Conservation (phyloP, 164 flowering plant species). For the Warburgia ugandensis region DNA sequence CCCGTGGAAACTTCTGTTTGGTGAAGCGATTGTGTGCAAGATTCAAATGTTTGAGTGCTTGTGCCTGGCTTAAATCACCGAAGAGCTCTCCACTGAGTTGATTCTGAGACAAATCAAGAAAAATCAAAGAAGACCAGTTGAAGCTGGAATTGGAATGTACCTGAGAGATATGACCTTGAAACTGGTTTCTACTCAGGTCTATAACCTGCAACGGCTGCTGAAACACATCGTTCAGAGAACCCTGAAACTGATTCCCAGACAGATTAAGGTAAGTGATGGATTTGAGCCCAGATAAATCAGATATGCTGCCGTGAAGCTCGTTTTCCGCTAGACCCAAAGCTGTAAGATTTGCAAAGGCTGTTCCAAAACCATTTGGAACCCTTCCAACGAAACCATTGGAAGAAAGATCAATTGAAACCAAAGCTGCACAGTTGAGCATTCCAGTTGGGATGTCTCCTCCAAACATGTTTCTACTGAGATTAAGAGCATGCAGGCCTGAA, state of each 20-base stretch:
- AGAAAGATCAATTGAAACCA: slow-evolving; percentile 51
- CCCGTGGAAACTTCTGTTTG: slow-evolving; percentile 36
- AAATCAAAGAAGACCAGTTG: slow-evolving; percentile 52
- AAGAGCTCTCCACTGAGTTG: slow-evolving; percentile 60
- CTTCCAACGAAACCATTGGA: slow-evolving; percentile 43
- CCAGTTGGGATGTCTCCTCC: slow-evolving; percentile 41
- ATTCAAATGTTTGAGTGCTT: slow-evolving; percentile 58
- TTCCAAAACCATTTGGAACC: slow-evolving; percentile 56
- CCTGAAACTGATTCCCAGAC: slow-evolving; percentile 61
- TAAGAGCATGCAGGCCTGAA: slow-evolving; percentile 34
- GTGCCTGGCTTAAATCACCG: slow-evolving; percentile 29
- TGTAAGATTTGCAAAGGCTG: slow-evolving; percentile 56
- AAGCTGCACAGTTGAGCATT: slow-evolving; percentile 38
- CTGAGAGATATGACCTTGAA: slow-evolving; percentile 73
- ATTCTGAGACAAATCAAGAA: slow-evolving; percentile 68
- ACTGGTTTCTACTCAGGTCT: slow-evolving; percentile 71
- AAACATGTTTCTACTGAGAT: slow-evolving; percentile 47
- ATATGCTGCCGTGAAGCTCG: slow-evolving; percentile 42
- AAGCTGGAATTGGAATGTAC: slow-evolving; percentile 44
- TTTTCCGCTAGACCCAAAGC: slow-evolving; percentile 63
- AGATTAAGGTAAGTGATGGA: slow-evolving; percentile 51
- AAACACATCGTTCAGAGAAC: slow-evolving; percentile 52
- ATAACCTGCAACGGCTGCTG: slow-evolving; percentile 44
- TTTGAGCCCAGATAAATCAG: slow-evolving; percentile 45
- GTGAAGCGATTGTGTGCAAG: slow-evolving; percentile 67